A percentile compares a stretch with the other conserved stretches of the same genome.
phyloP scores from a whole-genome alignment of 2,329 filamentous ascomycete species.

The Aspergillus sp. region DNA sequence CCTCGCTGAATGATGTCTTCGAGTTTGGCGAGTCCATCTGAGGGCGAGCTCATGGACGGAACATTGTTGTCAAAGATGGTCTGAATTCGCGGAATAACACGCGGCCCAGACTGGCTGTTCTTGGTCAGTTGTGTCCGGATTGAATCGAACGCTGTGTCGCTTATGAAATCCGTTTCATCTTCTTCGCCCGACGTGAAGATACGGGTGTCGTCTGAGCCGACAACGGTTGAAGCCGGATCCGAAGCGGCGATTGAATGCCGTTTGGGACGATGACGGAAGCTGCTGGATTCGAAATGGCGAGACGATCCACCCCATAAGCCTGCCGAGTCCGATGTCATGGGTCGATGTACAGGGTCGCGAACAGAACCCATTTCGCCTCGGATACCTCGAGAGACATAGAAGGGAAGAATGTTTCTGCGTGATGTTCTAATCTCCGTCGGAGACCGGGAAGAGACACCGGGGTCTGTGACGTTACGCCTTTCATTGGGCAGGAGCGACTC shows the following conservation, averaged over 20 bases:
- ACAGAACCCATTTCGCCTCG: conserved; percentile 13
- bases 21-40: conserved; percentile 38
- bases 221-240: conserved; percentile 51
- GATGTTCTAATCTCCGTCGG: conserved; percentile 11
- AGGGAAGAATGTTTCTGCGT: conserved; percentile 12
- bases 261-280: conserved; percentile 36
- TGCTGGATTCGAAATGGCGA: conserved; percentile 15
- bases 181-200: conserved; percentile 51
- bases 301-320: conserved; percentile 18
- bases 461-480: conserved; percentile 36
- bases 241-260: conserved; percentile 50
- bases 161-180: conserved; percentile 54
- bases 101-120: conserved; percentile 44
- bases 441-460: conserved; percentile 29
- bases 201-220: conserved; percentile 54
- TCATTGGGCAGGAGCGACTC: conserved; percentile 16
- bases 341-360: conserved; percentile 12
- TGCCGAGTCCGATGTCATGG: conserved; percentile 21
- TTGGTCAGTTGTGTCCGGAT: conserved; percentile 52
- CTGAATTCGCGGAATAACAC: conserved; percentile 50
- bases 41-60: conserved; percentile 28
- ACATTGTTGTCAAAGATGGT: conserved; percentile 53
- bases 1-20: conserved; percentile 43
- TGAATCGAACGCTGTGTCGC: conserved; percentile 56
- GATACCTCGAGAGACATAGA: conserved; percentile 20